A percentile compares a stretch with the other conserved stretches of the same genome.
Conservation (phyloP, 352 stramenopile species). For the Phytopythium litorale region DNA sequence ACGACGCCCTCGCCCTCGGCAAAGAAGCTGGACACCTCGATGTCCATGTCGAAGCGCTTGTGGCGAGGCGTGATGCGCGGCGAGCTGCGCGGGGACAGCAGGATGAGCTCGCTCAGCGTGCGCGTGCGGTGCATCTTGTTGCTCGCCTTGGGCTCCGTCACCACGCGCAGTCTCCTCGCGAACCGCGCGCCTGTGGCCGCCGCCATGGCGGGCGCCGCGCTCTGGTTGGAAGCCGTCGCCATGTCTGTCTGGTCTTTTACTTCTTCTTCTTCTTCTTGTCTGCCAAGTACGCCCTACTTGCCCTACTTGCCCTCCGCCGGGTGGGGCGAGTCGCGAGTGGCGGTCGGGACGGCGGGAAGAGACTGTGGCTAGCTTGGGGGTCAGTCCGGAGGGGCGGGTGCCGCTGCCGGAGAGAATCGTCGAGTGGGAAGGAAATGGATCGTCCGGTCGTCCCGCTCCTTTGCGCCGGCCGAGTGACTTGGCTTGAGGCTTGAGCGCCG, state of each 20-base stretch:
- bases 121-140: conserved; percentile 85
- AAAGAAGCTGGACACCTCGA: conserved; percentile 70
- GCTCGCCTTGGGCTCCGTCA: conserved; percentile 80
- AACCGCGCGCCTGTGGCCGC: conserved; percentile 27
- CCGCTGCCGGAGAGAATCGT: conserved; percentile 20
- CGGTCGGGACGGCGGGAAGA: not conserved
- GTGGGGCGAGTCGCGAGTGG: not conserved
- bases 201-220: conserved; percentile 9
- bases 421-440: conserved; percentile 19
- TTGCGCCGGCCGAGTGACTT: not conserved
- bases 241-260: too few species aligned
- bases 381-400: conserved; percentile 5
- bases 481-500: not conserved
- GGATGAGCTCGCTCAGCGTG: conserved; percentile 71
- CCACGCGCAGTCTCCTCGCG: conserved; percentile 65
- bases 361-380: not conserved
- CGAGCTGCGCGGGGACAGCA: conserved; percentile 62
- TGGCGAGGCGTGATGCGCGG: conserved; percentile 50
- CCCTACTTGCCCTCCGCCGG: not conserved
- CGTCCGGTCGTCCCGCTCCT: not conserved
- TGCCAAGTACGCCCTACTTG: not conserved
- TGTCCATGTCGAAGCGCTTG: conserved; percentile 84
- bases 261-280: too few species aligned
- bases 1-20: conserved; percentile 66
- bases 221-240: conserved; percentile 5